A percentile compares a stretch with the other conserved stretches of the same genome.
These are phyloP conservation scores for Hyaloscypha bicolor DNA, from an alignment of 495 filamentous ascomycete genomes.

Conservation along the genomic window DNA sequence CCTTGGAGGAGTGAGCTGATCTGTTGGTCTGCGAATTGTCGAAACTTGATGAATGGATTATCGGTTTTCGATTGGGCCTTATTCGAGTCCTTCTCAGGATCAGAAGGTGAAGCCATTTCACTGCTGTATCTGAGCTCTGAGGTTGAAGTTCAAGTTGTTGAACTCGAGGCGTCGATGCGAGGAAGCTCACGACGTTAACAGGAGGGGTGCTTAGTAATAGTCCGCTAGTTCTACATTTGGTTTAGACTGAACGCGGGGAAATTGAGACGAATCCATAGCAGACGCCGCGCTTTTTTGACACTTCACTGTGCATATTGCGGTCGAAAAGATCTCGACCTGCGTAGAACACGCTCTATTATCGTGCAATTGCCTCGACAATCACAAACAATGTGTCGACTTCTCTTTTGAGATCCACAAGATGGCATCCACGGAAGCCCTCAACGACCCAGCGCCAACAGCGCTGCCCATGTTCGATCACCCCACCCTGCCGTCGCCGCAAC, in stretches of 20 bases:
- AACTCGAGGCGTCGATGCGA: neutral
- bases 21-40: constrained; percentile 43
- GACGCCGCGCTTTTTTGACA: constrained; percentile 3
- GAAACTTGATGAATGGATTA: constrained; percentile 48
- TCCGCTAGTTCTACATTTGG: neutral
- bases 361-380: constrained; percentile 27
- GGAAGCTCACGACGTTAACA: neutral
- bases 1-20: constrained; percentile 41
- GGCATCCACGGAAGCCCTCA: constrained; percentile 20
- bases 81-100: constrained; percentile 26
- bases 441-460: constrained; percentile 17
- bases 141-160: neutral
- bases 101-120: constrained; percentile 27
- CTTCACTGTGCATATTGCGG: constrained; percentile 17
- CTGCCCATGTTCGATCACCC: constrained; percentile 26
- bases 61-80: constrained; percentile 26
- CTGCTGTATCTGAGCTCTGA: neutral
- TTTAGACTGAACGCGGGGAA: constrained; percentile 9
- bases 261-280: neutral
- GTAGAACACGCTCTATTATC: constrained; percentile 18
- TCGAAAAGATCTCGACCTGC: neutral
- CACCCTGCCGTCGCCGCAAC: constrained; percentile 19
- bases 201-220: neutral
- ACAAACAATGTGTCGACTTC: constrained; percentile 28
- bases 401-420: constrained; percentile 31